A percentile compares a stretch with the other conserved stretches of the same genome.
These are phyloP conservation scores for Delitschia confertaspora DNA, from an alignment of 495 filamentous ascomycete genomes.

Conservation along the genomic window DNA sequence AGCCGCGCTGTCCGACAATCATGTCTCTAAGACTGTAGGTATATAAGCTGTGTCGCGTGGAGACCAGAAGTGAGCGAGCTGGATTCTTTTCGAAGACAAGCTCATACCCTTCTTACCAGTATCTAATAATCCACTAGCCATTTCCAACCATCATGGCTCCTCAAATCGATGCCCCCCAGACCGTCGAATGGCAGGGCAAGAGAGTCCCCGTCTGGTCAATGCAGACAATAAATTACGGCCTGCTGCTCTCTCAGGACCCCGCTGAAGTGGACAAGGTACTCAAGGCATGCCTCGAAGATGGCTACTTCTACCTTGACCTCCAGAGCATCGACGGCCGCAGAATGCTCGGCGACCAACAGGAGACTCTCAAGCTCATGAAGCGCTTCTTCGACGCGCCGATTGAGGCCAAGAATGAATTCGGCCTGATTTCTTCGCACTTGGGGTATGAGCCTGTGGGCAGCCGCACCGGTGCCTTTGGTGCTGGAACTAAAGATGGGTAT, in stretches of 20 bases:
- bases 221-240: constrained; percentile 41
- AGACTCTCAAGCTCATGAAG: constrained; percentile 44
- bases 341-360: constrained; percentile 41
- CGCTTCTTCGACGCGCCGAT: constrained; percentile 43
- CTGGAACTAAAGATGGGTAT: constrained; percentile 45
- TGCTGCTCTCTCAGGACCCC: constrained; percentile 38
- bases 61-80: constrained; percentile 4
- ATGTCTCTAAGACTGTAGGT: neutral
- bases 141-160: constrained; percentile 37
- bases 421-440: constrained; percentile 17
- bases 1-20: constrained; percentile 3
- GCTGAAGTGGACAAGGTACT: constrained; percentile 43
- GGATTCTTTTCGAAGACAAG: constrained; percentile 6
- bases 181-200: constrained; percentile 45
- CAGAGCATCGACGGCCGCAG: constrained; percentile 40
- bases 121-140: constrained; percentile 3
- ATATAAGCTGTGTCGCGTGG: constrained; percentile 12
- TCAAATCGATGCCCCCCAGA: constrained; percentile 36
- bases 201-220: constrained; percentile 44
- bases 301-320: constrained; percentile 51
- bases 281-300: constrained; percentile 41
- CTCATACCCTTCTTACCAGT: constrained; percentile 3
- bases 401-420: constrained; percentile 38
- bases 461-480: constrained; percentile 40
- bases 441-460: constrained; percentile 45